Conservation (phyloP, 2,329 filamentous ascomycete genomes). For the Sporothrix humicola region DNA sequence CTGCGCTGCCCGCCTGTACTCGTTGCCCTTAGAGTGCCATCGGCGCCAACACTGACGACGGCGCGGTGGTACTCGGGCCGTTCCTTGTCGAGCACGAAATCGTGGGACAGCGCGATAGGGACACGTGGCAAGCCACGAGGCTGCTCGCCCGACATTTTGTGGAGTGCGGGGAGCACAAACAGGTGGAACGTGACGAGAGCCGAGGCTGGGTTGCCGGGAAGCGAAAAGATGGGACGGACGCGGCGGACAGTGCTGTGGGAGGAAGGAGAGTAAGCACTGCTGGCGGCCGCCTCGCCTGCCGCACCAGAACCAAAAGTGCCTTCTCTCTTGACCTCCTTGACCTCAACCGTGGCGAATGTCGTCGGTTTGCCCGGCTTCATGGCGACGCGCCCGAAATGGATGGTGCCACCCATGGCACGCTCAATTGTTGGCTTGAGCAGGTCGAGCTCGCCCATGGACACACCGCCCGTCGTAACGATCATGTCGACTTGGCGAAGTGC, state of each 20-base stretch:
- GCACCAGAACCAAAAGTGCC: no score
- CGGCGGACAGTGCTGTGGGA: constrained; percentile 47
- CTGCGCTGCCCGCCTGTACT: constrained; percentile 93
- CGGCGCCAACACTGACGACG: constrained; percentile 66
- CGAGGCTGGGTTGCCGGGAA: constrained; percentile 93
- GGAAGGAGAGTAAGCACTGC: background rate
- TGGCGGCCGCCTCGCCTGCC: no score
- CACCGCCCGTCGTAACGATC: constrained; percentile 89
- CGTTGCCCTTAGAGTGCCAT: constrained; percentile 72
- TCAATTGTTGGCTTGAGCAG: constrained; percentile 96
- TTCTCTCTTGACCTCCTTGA: constrained; percentile 63
- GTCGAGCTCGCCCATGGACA: constrained; percentile 97
- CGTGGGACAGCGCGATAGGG: constrained; percentile 72
- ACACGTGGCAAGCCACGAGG: constrained; percentile 74
- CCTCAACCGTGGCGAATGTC: constrained; percentile 88
- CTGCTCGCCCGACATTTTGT: constrained; percentile 72
- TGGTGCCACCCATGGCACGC: constrained; percentile 83
- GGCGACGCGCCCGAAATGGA: constrained; percentile 92
- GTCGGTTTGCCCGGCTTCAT: constrained; percentile 99
- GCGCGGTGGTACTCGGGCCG: constrained; percentile 92
- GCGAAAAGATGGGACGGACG: constrained; percentile 78
- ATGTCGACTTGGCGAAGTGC: constrained; percentile 78
- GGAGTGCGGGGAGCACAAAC: constrained; percentile 87
- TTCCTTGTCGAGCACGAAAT: constrained; percentile 74
- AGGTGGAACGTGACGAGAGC: constrained; percentile 92